These are phyloP conservation scores for Talaromyces sp. DNA, from an alignment of 2,329 filamentous ascomycete genomes.

Conservation along the genomic window DNA sequence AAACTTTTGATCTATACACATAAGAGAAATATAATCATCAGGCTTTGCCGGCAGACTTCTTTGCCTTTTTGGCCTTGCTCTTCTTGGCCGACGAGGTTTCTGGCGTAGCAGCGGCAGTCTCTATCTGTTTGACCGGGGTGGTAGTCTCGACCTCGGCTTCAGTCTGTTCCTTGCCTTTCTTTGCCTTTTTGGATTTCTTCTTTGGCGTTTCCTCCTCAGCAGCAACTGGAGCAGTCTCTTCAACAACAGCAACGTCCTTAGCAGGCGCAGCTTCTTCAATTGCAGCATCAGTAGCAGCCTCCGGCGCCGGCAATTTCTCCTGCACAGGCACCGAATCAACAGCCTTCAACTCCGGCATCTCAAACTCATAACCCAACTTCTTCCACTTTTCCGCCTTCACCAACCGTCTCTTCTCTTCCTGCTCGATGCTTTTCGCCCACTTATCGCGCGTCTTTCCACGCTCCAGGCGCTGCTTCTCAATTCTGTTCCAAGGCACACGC, in stretches of 20 bases:
- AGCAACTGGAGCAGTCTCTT: constrained; percentile 28
- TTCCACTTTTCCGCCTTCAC: constrained; percentile 72
- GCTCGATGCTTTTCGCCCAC: constrained; percentile 74
- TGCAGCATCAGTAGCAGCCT: constrained; percentile 22
- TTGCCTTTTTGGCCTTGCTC: constrained; percentile 23
- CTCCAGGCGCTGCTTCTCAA: constrained; percentile 72
- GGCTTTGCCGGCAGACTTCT: constrained; percentile 31
- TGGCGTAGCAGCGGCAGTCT: not conserved
- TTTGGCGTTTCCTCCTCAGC: constrained; percentile 29
- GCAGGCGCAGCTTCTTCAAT: constrained; percentile 28
- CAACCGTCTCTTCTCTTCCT: constrained; percentile 67
- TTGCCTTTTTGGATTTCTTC: constrained; percentile 33
- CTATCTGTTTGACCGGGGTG: constrained; percentile 3
- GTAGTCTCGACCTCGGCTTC: constrained; percentile 16
- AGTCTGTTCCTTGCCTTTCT: constrained; percentile 22
- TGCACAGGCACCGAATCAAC: constrained; percentile 53
- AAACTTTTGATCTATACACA: constrained; percentile 5
- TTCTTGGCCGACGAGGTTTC: constrained; percentile 15
- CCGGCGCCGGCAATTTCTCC: constrained; percentile 25
- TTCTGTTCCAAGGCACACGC: constrained; percentile 79
- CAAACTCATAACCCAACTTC: constrained; percentile 78
- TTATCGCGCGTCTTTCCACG: constrained; percentile 67
- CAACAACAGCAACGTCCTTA: constrained; percentile 24
- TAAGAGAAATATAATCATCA: constrained; percentile 21
- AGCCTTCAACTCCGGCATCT: constrained; percentile 67